Evolutionary conservation across 345 rosid genomes (phyloP), one percentile per base, ranked within the genome.

Genomic region (Hypericum perforatum): DNA sequence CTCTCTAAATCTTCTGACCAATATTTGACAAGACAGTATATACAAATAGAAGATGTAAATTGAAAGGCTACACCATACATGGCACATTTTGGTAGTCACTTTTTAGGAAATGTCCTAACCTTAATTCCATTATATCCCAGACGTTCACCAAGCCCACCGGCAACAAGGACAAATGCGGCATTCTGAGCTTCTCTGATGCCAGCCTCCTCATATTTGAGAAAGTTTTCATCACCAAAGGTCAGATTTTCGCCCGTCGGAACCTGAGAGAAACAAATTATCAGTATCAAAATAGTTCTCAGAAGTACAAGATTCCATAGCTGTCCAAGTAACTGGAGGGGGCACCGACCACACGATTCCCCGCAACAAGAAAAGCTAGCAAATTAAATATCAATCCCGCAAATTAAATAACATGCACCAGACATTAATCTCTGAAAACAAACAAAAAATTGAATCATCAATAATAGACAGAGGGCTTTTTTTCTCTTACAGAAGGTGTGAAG

Each of bases 121-220:
- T 91, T 92, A 67, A 92, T 92, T 64, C 98, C 98, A 69, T 85
- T 88, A 68, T 83, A 92, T 60, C 98, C 98, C 60, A 92, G 94
- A 48, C 96, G 96, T 60, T 88, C 98, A 10, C 98, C 98, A 58
- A 92, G 95, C 7, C 98, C 98, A 53, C 98, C 96, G 5, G 96
- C 95, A 72, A 88, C 98, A 66, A 91, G 94, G 67, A 91, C 96
- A 68, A 91, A 91, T 43, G 86, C 92, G 62, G 94, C 82, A 56
- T 80, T 78, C 69, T 75, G 78, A 57, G 96, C 90, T 76, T 85
- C 96, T 16, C 22, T 78, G 8, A 92, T 74, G 9, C 98, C 96
- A 42, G 58, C 53, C 75, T 88, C 83, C 53, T 92, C 96, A 67
- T 69, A 77, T 55, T 78, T 79, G 39, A 85, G 68, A 59, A 88